Conservation (phyloP, 305 asterid genomes). For the Plantago rigida region DNA sequence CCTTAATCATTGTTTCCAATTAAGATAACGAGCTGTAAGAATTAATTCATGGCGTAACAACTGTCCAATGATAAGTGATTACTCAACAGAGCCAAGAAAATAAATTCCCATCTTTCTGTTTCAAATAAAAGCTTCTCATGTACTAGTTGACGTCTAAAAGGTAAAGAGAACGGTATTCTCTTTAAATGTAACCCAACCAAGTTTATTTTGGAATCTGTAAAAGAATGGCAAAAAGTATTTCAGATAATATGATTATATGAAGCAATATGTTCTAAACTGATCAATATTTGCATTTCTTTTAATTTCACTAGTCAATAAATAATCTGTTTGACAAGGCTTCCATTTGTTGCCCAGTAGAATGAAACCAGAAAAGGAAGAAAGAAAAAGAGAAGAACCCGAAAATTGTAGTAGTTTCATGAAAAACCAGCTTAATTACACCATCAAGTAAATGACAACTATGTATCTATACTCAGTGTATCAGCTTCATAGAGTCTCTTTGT, state of each 20-base stretch:
- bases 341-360: no score
- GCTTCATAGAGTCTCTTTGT: constrained; percentile 4
- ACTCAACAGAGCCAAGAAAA: no score
- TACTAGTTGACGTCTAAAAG: neutral
- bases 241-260: neutral
- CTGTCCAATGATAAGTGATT: no score
- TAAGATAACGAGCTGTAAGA: no score
- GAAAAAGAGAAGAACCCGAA: neutral
- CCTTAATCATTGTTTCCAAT: no score
- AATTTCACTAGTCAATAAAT: neutral
- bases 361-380: no score
- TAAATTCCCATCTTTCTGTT: no score
- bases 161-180: neutral
- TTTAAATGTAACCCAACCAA: neutral
- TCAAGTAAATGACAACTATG: neutral
- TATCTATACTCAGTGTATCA: neutral
- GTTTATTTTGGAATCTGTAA: neutral
- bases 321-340: neutral
- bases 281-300: constrained; percentile 4
- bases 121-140: no score
- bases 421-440: neutral
- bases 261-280: constrained; percentile 1
- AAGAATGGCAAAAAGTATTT: neutral
- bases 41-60: no score
- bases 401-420: neutral